Evolutionary conservation across 1,284 basidiomycete genomes (phyloP), one percentile per base, ranked within the genome.

Genomic region (Bjerkandera adusta): DNA sequence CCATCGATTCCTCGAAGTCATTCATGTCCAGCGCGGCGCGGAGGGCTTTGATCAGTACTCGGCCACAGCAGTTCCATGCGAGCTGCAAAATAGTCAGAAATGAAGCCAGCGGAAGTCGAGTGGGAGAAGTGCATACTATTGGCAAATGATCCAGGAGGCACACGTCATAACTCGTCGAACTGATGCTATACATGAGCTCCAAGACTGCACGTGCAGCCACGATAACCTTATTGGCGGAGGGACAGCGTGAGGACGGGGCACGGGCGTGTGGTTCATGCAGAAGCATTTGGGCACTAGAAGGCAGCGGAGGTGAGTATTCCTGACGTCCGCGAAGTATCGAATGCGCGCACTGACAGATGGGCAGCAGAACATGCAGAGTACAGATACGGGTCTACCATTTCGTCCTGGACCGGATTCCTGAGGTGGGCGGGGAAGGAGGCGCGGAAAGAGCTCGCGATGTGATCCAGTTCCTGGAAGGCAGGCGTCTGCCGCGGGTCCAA

Each of bases 211-310:
- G 74, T 5, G 84, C 75, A 25, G 84, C 80, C 1, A 73, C 73
- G 4, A 87, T 62, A 26, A 86, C 79, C 56, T 78, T 83, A 50
- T 77, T 71, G 11, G 80, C 77, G 33, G 85, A 87, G 33, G 79
- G 69, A 57, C 85, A 87, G 21, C 73, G 75, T 16, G 70, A 68
- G 36, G 64, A 66, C 25, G 69, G 66, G 43, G 83, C 68, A 48
- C 79, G 72, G 13, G 83, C 82, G 58, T 88, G 84, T 0, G 85
- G 82, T 52, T 89, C 85, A 53, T 88, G 85, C 22, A 89, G 66
- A 13, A 85, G 64, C 45, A 87, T 81, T 10, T 65, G 73, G 5
- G 80, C 75, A 7, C 84, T 87, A 46, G 8, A 27, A 46, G 22
- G 20, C 5, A 3, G 5, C 32, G 16, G n/a, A n/a, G n/a, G n/a